Base-by-base conservation (phyloP, 352 stramenopile genomes). In the Pythium grandisporangium region DNA sequence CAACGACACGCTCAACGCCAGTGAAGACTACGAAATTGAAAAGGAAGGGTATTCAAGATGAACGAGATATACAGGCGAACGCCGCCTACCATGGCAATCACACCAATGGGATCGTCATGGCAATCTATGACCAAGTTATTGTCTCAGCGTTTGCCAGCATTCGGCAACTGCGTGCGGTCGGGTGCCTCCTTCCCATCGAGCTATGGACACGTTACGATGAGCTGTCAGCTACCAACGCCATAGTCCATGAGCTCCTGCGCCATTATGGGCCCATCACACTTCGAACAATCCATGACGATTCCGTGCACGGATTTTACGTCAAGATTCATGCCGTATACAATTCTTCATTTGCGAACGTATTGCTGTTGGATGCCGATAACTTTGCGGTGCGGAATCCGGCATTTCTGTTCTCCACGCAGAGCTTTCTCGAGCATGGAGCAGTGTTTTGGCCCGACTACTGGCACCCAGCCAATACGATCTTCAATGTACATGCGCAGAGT, bases 371-470 rank as follows among this genome's bases (percentile, higher is more conserved):
- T 33, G 58, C 54, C 19, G 58, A 68, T 42, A 68, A 64, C 39
- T 61, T 65, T 27, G 53, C 46, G 6, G 4, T 68, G 3, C 53
- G 39, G 8, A 46, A 61, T 26, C 58, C 58, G 8, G 52, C 54
- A n/a, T 30, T 42, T 26, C 39, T 68, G 6, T 67, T 67, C 30
- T 40, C 32, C n/a, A 53, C 48, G 16, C 17, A 21, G 1, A 11
- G 43, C 12, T 67, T 63, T 32, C 34, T 36, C 0, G 30, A 27
- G n/a, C 40, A 42, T n/a, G 58, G 58, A 8, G 58, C 58, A 2
- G 19, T 68, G 10, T 68, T 68, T 27, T 68, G 58, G 58, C 57
- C 57, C 32, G 57, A 66, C 30, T 66, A 57, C 29, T 66, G 57
- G 57, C 58, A 68, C 20, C 58, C 58, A 2, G 46, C 39, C 10